Evolutionary conservation across 805 yeast genomes (phyloP).

Genomic region (Teunomyces cretensis): DNA sequence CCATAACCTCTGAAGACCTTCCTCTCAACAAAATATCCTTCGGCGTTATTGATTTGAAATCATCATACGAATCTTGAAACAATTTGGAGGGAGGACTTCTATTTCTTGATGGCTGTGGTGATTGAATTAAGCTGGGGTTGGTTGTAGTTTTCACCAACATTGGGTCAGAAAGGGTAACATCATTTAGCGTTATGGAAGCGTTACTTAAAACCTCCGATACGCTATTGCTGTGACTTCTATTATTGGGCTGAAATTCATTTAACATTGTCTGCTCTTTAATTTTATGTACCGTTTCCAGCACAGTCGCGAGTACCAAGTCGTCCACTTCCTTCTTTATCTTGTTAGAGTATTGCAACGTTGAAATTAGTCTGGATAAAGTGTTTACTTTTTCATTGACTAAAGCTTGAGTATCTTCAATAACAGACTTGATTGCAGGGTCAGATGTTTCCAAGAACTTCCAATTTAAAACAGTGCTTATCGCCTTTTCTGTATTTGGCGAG

Average conservation of each 20-base stretch:
- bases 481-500: slow-evolving; percentile 63
- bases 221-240: slow-evolving; percentile 4
- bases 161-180: slow-evolving; percentile 5
- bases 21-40: slow-evolving; percentile 39
- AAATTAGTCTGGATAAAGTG: slow-evolving; percentile 66
- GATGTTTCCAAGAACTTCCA: slow-evolving; percentile 51
- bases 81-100: slow-evolving; percentile 28
- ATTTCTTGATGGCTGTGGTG: slow-evolving; percentile 37
- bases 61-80: slow-evolving; percentile 16
- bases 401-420: slow-evolving; percentile 66
- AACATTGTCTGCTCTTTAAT: slow-evolving; percentile 40
- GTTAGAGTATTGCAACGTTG: slow-evolving; percentile 71
- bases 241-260: slow-evolving; percentile 10
- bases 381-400: slow-evolving; percentile 66
- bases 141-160: slow-evolving; percentile 1
- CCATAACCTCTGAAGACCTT: slow-evolving; percentile 11
- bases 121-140: slow-evolving; percentile 16
- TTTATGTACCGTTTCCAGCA: slow-evolving; percentile 60
- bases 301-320: slow-evolving; percentile 58
- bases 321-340: slow-evolving; percentile 80
- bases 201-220: slow-evolving; percentile 3
- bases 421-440: slow-evolving; percentile 61
- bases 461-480: slow-evolving; percentile 47
- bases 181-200: background rate
- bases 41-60: slow-evolving; percentile 41